phyloP scores from a whole-genome alignment of 305 asterid genomes.

The Petunia hybrid region DNA sequence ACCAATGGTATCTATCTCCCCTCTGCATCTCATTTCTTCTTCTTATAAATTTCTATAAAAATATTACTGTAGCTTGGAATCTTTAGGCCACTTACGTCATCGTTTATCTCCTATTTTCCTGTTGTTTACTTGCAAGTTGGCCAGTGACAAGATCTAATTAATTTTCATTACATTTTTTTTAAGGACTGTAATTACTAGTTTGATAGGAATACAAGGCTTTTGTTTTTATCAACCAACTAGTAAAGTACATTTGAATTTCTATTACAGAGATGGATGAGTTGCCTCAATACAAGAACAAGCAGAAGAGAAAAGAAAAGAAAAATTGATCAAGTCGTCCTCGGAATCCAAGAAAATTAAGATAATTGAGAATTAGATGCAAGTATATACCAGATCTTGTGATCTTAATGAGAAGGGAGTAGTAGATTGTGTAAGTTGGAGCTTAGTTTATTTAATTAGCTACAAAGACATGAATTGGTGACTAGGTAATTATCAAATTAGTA shows the following conservation, averaged over 20 bases:
- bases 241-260: neutral
- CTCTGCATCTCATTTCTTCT: constrained; percentile 22
- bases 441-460: neutral
- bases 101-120: neutral
- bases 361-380: neutral
- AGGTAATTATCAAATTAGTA: neutral
- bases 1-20: neutral
- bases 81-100: constrained; percentile 16
- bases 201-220: neutral
- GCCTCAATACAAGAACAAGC: neutral
- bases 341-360: neutral
- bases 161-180: neutral
- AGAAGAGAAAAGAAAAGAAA: neutral
- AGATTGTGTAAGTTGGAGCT: neutral
- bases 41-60: neutral
- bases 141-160: neutral
- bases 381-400: neutral
- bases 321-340: neutral
- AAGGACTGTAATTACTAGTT: neutral
- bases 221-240: neutral
- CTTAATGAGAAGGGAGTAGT: neutral
- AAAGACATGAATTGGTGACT: neutral
- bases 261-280: constrained; percentile 3
- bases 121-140: constrained; percentile 14
- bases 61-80: constrained; percentile 3